phyloP scores from a whole-genome alignment of 2,329 filamentous ascomycete genomes.

The Chlorencoelia australis region DNA sequence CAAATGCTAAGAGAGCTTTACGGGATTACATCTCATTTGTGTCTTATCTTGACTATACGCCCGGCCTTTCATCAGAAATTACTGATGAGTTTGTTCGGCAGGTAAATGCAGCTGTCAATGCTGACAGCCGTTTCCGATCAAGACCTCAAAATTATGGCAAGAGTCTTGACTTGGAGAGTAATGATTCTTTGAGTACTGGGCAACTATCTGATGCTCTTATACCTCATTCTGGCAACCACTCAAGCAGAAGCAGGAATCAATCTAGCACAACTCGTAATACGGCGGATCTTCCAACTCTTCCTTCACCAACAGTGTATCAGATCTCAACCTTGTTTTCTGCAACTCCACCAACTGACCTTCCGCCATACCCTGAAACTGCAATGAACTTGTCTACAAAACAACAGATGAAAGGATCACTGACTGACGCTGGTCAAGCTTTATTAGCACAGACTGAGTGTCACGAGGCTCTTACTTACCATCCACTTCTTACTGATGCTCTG shows the following conservation, averaged over 20 bases:
- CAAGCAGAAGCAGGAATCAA: slow-evolving; percentile 24
- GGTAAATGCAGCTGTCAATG: slow-evolving; percentile 45
- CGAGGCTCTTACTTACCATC: slow-evolving; percentile 70
- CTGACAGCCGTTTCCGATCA: slow-evolving; percentile 29
- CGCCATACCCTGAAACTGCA: slow-evolving; percentile 48
- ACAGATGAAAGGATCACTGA: slow-evolving; percentile 23
- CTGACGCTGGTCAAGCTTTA: slow-evolving; percentile 24
- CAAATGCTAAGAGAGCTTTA: slow-evolving; percentile 65
- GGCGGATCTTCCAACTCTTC: slow-evolving; percentile 34
- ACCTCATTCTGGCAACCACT: slow-evolving; percentile 29
- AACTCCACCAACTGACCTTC: slow-evolving; percentile 54
- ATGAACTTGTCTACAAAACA: slow-evolving; percentile 26
- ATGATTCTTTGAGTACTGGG: slow-evolving; percentile 25
- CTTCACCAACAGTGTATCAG: slow-evolving; percentile 38
- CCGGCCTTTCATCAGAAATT: slow-evolving; percentile 31
- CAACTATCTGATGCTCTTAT: slow-evolving; percentile 34
- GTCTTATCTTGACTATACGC: slow-evolving; percentile 68
- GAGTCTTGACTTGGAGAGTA: slow-evolving; percentile 23
- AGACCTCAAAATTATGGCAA: slow-evolving; percentile 24
- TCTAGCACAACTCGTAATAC: slow-evolving; percentile 17
- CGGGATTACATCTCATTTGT: slow-evolving; percentile 67
- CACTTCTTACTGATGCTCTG: slow-evolving; percentile 66
- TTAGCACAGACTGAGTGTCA: slow-evolving; percentile 36
- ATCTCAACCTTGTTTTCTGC: slow-evolving; percentile 61
- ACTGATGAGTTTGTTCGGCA: slow-evolving; percentile 42